These are phyloP conservation scores for Ilex aquifolium DNA, from an alignment of 257 asterid species.

Conservation along the genomic window DNA sequence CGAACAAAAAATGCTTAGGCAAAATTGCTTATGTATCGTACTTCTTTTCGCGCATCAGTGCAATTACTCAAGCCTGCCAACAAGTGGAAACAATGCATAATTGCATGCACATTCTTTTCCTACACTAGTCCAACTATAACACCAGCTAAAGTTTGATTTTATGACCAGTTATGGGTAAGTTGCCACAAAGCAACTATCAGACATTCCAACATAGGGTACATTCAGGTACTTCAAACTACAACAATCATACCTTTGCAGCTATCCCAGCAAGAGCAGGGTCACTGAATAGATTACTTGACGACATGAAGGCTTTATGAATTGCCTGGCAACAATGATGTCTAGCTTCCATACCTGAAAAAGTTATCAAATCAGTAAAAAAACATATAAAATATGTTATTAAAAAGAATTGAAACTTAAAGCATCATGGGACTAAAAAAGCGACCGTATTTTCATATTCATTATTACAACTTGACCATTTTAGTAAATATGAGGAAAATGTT, in stretches of 20 bases:
- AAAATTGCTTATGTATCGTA: neutral
- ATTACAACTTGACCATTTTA: too few relatives aligned
- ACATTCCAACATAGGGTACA: neutral
- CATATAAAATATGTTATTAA: too few relatives aligned
- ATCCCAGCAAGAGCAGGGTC: slow-evolving; percentile 49
- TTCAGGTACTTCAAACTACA: neutral
- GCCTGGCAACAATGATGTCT: slow-evolving; percentile 84
- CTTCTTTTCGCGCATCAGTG: neutral
- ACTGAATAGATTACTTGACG: slow-evolving; percentile 46
- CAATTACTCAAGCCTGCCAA: neutral
- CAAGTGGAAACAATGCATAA: neutral
- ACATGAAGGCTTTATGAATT: slow-evolving; percentile 42
- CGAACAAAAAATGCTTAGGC: too few relatives aligned
- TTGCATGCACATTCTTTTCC: neutral
- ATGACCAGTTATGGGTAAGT: neutral
- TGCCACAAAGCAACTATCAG: neutral
- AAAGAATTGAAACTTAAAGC: too few relatives aligned
- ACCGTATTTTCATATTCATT: too few relatives aligned
- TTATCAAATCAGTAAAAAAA: neutral
- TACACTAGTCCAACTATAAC: too few relatives aligned
- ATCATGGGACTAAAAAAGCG: too few relatives aligned
- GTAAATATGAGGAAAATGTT: too few relatives aligned
- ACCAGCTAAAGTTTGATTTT: neutral
- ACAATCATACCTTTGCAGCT: slow-evolving; percentile 54
- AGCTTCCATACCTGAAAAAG: slow-evolving; percentile 85